These are phyloP conservation scores for Neonectria ditissima DNA, from an alignment of 2,329 filamentous ascomycete genomes.

Conservation along the genomic window DNA sequence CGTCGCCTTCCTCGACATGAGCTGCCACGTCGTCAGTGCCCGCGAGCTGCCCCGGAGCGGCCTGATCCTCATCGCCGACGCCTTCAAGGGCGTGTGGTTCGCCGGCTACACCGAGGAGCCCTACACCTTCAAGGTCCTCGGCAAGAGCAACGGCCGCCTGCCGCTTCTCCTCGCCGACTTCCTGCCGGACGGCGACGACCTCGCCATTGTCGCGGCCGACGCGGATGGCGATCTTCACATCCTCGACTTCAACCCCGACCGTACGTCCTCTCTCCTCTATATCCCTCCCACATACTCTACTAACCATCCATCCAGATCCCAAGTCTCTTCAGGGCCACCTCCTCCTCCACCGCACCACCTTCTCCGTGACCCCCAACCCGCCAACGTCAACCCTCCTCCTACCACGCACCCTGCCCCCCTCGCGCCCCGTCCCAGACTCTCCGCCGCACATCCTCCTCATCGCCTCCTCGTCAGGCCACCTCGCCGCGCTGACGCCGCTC, in stretches of 20 bases:
- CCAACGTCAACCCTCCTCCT: conserved; percentile 81
- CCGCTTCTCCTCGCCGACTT: conserved; percentile 88
- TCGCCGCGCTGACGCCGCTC: conserved; percentile 82
- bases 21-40: conserved; percentile 88
- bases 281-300: conserved; percentile 10
- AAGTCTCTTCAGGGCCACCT: conserved; percentile 92
- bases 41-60: conserved; percentile 87
- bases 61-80: conserved; percentile 88
- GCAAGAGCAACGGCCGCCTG: conserved; percentile 83
- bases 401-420: conserved; percentile 69
- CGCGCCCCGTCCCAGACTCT: conserved; percentile 48
- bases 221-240: conserved; percentile 88
- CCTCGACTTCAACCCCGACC: conserved; percentile 93
- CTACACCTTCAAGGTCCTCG: conserved; percentile 93
- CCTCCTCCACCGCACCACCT: conserved; percentile 87
- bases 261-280: conserved; percentile 64
- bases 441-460: conserved; percentile 69
- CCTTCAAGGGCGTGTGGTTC: conserved; percentile 95
- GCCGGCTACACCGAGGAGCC: conserved; percentile 97
- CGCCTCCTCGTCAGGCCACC: conserved; percentile 78
- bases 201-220: conserved; percentile 87
- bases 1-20: conserved; percentile 98
- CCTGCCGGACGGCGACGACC: conserved; percentile 83
- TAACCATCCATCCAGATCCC: conserved; percentile 72
- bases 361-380: conserved; percentile 84